Evolutionary conservation across 495 filamentous ascomycete species (phyloP).

Genomic region (Talaromyces thailandensis): DNA sequence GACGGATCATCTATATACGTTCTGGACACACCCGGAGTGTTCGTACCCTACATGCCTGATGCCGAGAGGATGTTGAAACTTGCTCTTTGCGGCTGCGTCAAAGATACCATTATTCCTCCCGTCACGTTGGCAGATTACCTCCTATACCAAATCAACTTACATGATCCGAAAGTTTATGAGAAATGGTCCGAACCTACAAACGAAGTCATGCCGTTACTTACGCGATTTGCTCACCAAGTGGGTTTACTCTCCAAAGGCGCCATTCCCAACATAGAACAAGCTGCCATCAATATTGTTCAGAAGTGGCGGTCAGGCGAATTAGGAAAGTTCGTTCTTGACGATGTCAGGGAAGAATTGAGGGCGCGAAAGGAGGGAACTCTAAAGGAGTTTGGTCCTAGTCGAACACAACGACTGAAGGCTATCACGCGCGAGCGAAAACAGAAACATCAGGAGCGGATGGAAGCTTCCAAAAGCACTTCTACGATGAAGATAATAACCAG

Average conservation of each 20-base stretch:
- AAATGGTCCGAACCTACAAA: slow-evolving; percentile 70
- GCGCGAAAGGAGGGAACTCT: slow-evolving; percentile 8
- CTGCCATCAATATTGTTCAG: slow-evolving; percentile 77
- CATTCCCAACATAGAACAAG: slow-evolving; percentile 56
- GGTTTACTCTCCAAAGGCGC: slow-evolving; percentile 74
- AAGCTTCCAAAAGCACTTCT: neutral
- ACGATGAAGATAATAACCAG: neutral
- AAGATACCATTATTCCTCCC: slow-evolving; percentile 71
- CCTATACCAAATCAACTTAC: slow-evolving; percentile 70
- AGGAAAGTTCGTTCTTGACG: slow-evolving; percentile 73
- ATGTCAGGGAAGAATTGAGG: slow-evolving; percentile 51
- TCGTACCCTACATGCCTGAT: slow-evolving; percentile 81
- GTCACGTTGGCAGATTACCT: slow-evolving; percentile 80
- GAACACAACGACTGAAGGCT: slow-evolving; percentile 1
- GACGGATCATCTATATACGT: slow-evolving; percentile 51
- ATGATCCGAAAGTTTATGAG: slow-evolving; percentile 48
- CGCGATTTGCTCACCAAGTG: slow-evolving; percentile 57
- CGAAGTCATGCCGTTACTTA: slow-evolving; percentile 61
- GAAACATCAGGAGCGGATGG: neutral
- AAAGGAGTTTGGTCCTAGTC: neutral
- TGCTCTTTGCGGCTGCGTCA: slow-evolving; percentile 80
- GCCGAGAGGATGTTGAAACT: slow-evolving; percentile 87
- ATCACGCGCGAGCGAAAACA: neutral
- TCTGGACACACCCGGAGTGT: slow-evolving; percentile 76
- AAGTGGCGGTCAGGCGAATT: slow-evolving; percentile 72